A percentile compares a stretch with the other conserved stretches of the same genome.
These are phyloP conservation scores for Lonicera japonica DNA, from an alignment of 129 eudicot species.

Conservation along the genomic window DNA sequence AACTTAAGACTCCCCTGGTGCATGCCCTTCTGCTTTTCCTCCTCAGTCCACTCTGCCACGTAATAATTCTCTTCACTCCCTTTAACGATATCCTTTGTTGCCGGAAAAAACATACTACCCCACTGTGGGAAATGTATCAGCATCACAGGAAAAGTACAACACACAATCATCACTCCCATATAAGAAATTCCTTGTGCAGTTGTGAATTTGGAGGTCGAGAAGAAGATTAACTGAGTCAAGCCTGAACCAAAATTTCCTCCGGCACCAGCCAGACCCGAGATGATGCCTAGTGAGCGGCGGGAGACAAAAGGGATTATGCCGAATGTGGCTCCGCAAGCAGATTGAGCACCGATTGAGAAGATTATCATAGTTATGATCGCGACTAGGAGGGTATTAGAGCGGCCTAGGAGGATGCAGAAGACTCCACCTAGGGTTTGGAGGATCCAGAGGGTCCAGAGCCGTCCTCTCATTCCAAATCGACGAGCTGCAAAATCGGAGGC, in stretches of 20 bases:
- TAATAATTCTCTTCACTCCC: constrained; percentile 48
- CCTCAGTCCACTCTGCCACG: constrained; percentile 61
- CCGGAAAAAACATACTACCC: constrained; percentile 62
- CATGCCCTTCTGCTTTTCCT: constrained; percentile 64
- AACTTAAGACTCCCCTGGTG: constrained; percentile 66
- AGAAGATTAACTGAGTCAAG: constrained; percentile 60
- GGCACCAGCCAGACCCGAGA: constrained; percentile 79
- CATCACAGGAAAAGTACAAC: constrained; percentile 46
- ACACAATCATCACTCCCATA: constrained; percentile 73
- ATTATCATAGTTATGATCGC: constrained; percentile 66
- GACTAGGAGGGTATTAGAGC: constrained; percentile 37
- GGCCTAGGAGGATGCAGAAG: constrained; percentile 62
- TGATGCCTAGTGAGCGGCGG: constrained; percentile 66
- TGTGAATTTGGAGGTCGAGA: constrained; percentile 40
- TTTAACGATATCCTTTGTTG: constrained; percentile 32
- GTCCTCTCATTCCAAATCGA: constrained; percentile 76
- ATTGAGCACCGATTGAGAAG: constrained; percentile 79
- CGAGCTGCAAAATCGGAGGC: constrained; percentile 56
- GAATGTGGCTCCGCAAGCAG: constrained; percentile 90
- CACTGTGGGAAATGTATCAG: constrained; percentile 70
- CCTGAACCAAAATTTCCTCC: constrained; percentile 91
- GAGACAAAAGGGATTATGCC: constrained; percentile 85
- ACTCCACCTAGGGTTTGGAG: constrained; percentile 78
- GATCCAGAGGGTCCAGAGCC: constrained; percentile 83
- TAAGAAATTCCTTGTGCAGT: constrained; percentile 43